Percentiles rank a stretch among this genome's conserved stretches.
Conservation (phyloP, 805 yeast genomes). For the Saccharomycopsis sp. region DNA sequence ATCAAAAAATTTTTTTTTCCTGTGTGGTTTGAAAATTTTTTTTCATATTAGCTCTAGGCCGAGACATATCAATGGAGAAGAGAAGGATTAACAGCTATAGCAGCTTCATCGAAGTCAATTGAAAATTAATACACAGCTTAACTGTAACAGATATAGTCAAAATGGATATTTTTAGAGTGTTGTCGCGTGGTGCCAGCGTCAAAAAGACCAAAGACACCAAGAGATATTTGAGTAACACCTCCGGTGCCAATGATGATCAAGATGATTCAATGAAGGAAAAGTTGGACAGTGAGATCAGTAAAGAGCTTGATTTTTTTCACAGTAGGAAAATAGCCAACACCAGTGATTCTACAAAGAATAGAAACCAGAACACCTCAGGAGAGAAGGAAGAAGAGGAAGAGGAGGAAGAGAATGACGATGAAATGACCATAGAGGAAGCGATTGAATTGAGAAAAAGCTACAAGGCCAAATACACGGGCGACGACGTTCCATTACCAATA, state of each 20-base stretch:
- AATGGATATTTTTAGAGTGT: constrained; percentile 86
- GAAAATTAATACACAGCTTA: neutral
- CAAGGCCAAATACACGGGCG: constrained; percentile 64
- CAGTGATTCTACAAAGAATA: constrained; percentile 4
- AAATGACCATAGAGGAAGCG: constrained; percentile 51
- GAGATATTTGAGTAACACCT: constrained; percentile 28
- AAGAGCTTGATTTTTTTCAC: constrained; percentile 80
- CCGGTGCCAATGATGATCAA: constrained; percentile 26
- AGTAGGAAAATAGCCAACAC: constrained; percentile 37
- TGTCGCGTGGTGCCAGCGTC: constrained; percentile 79
- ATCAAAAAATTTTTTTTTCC: too few relatives aligned
- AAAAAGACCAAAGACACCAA: constrained; percentile 40
- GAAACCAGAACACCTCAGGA: neutral
- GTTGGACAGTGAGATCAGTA: constrained; percentile 47
- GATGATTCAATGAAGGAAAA: constrained; percentile 28
- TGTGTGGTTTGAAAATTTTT: neutral
- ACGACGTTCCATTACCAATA: constrained; percentile 84
- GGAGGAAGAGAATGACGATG: constrained; percentile 28
- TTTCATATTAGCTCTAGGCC: neutral
- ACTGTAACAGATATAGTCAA: constrained; percentile 1
- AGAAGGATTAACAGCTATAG: too few relatives aligned
- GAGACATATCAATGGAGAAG: too few relatives aligned
- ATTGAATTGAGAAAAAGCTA: constrained; percentile 48
- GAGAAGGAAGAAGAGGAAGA: constrained; percentile 25
- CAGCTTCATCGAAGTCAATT: too few relatives aligned